Conservation (phyloP, 2,329 filamentous ascomycete genomes). For the Zopfia rhizophila region DNA sequence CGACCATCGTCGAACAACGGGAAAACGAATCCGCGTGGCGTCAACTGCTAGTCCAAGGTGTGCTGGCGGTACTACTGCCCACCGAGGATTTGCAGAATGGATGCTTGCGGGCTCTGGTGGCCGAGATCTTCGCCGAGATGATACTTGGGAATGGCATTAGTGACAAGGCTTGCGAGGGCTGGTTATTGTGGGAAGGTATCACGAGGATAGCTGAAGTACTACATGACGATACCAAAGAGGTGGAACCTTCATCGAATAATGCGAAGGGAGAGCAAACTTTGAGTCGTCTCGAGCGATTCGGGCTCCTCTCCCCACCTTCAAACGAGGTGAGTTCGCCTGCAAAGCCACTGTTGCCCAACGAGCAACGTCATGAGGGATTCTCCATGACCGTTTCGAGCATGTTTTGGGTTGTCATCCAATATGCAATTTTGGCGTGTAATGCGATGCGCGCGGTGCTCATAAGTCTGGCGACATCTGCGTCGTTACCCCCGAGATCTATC, state of each 20-base stretch:
- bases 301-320: constrained; percentile 58
- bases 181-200: constrained; percentile 87
- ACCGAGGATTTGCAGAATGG: constrained; percentile 92
- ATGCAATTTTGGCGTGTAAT: constrained; percentile 62
- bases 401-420: constrained; percentile 69
- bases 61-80: constrained; percentile 84
- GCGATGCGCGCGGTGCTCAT: constrained; percentile 72
- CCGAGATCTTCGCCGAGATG: constrained; percentile 89
- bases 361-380: constrained; percentile 25
- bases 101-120: constrained; percentile 83
- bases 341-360: constrained; percentile 26
- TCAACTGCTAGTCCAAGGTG: constrained; percentile 84
- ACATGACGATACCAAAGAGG: constrained; percentile 45
- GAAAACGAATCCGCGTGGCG: constrained; percentile 86
- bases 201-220: constrained; percentile 72
- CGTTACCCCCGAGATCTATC: constrained; percentile 67
- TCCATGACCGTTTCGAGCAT: constrained; percentile 42
- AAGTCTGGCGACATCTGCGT: constrained; percentile 74
- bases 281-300: constrained; percentile 66
- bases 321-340: constrained; percentile 34
- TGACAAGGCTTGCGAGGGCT: constrained; percentile 84
- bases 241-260: constrained; percentile 40
- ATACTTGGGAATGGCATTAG: constrained; percentile 85
- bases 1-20: constrained; percentile 68
- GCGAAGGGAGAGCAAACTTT: constrained; percentile 36